phyloP scores from a whole-genome alignment of 352 stramenopile genomes.

The Plasmopara muralis region DNA sequence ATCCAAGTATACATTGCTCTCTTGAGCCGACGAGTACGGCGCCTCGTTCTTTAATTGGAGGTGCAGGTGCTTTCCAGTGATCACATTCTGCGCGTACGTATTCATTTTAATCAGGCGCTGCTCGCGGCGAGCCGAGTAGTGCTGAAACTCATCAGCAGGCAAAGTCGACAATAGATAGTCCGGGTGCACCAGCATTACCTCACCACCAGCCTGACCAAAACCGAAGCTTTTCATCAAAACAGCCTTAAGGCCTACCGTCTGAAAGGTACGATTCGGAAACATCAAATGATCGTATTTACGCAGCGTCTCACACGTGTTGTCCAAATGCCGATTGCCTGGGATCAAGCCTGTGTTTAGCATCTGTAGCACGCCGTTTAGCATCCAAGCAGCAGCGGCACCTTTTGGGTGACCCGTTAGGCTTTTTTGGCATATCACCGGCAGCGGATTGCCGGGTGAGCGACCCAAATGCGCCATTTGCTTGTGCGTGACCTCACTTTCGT shows the following conservation, averaged over 20 bases:
- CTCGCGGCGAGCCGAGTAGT: conserved; percentile 53
- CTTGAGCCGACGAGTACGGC: conserved; percentile 72
- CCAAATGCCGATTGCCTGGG: conserved; percentile 74
- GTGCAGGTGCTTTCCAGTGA: conserved; percentile 66
- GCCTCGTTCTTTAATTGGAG: conserved; percentile 79
- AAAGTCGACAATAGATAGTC: conserved; percentile 19
- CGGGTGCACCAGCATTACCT: conserved; percentile 69
- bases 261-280: conserved; percentile 76
- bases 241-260: conserved; percentile 74
- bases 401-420: conserved; percentile 79
- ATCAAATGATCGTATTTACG: conserved; percentile 73
- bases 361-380: conserved; percentile 79
- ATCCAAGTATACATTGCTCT: conserved; percentile 83
- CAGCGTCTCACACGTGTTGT: conserved; percentile 67
- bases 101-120: conserved; percentile 71
- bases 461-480: conserved; percentile 78
- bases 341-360: conserved; percentile 72
- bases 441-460: conserved; percentile 59
- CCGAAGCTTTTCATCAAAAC: conserved; percentile 81
- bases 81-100: conserved; percentile 63
- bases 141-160: conserved; percentile 31
- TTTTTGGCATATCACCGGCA: conserved; percentile 81
- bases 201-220: conserved; percentile 70
- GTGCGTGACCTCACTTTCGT: conserved; percentile 83
- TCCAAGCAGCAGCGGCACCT: conserved; percentile 73